A percentile compares a stretch with the other conserved stretches of the same genome.
Evolutionary conservation across 257 asterid species (phyloP).

Genomic region (Solanum piurae): DNA sequence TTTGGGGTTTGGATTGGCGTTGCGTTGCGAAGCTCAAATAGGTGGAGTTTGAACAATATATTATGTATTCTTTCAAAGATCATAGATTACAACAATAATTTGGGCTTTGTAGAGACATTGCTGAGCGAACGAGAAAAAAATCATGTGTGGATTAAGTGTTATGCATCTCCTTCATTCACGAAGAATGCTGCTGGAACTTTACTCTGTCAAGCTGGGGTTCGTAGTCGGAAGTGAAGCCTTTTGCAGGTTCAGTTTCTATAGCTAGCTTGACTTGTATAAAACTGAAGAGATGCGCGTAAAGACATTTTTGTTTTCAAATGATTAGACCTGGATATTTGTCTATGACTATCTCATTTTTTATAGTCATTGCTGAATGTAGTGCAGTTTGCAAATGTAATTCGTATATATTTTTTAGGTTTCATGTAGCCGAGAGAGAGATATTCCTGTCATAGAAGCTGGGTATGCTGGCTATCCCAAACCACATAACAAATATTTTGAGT

Average conservation of each 20-base stretch:
- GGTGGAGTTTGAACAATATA: neutral
- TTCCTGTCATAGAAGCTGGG: constrained; percentile 19
- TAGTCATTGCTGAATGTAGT: neutral
- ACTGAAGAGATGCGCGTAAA: neutral
- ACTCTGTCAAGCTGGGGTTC: constrained; percentile 13
- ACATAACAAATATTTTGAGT: neutral
- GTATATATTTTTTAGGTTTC: constrained; percentile 14
- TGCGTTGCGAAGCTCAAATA: neutral
- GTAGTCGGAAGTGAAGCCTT: constrained; percentile 19
- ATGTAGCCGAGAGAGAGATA: constrained; percentile 15
- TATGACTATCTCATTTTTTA: neutral
- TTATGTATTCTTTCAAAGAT: neutral
- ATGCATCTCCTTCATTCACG: constrained; percentile 13
- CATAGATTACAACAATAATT: neutral
- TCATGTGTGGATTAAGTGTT: constrained; percentile 19
- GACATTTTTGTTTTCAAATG: neutral
- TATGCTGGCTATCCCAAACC: constrained; percentile 9
- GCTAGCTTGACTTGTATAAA: neutral
- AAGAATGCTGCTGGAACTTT: constrained; percentile 19
- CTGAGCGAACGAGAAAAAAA: constrained; percentile 18
- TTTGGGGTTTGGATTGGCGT: neutral
- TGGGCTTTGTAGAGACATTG: constrained; percentile 28
- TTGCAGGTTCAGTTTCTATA: constrained; percentile 33
- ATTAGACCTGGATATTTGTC: neutral
- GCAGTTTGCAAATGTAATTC: neutral